These are phyloP conservation scores for Penicillium herquei DNA, from an alignment of 495 filamentous ascomycete species.

Conservation along the genomic window DNA sequence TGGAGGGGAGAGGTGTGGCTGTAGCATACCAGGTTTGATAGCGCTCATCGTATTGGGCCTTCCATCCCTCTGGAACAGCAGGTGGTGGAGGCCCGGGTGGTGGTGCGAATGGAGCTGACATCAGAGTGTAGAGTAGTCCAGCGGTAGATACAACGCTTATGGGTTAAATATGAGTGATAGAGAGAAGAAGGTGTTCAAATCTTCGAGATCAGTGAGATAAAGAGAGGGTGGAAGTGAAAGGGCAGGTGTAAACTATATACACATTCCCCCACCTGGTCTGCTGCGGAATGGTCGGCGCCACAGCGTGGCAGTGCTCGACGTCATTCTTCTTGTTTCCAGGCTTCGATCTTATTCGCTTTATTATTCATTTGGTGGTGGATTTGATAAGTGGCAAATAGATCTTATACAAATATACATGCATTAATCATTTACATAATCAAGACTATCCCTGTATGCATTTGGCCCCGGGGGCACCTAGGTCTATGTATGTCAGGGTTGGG, in stretches of 20 bases:
- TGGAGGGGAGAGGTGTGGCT: not conserved
- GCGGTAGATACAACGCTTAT: not conserved
- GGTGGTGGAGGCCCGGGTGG: slow-evolving; percentile 83
- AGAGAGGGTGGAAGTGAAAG: too few relatives aligned
- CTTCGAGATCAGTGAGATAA: too few relatives aligned
- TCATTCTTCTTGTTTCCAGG: not conserved
- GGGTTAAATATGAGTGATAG: not conserved
- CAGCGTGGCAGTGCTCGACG: not conserved
- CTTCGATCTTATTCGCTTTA: too few relatives aligned
- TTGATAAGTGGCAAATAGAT: too few relatives aligned
- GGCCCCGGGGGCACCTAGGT: too few relatives aligned
- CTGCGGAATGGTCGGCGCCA: not conserved
- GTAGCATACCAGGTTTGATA: slow-evolving; percentile 76
- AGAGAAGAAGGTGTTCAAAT: not conserved
- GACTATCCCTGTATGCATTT: too few relatives aligned
- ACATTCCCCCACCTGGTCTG: not conserved
- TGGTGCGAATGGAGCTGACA: slow-evolving; percentile 53
- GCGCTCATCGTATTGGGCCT: slow-evolving; percentile 70
- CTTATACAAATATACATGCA: too few relatives aligned
- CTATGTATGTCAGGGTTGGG: too few relatives aligned
- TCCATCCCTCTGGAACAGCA: slow-evolving; percentile 85
- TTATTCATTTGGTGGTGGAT: too few relatives aligned
- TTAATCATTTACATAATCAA: too few relatives aligned
- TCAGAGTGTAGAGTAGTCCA: not conserved
- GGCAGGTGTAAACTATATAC: not conserved